These are phyloP conservation scores for Suillus subluteus DNA, from an alignment of 768 basidiomycete species.

Conservation along the genomic window DNA sequence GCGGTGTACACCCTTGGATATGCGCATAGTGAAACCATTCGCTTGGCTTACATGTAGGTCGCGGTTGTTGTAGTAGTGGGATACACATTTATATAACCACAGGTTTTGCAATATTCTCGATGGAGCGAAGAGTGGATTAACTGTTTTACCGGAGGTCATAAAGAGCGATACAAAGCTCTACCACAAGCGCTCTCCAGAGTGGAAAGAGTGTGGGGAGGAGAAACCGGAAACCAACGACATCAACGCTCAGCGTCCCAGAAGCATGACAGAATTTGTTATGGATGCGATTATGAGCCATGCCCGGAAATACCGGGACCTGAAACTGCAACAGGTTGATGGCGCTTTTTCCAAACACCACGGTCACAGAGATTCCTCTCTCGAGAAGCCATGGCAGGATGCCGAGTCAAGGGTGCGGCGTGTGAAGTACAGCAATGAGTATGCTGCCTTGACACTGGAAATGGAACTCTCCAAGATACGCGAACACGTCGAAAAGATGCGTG, in stretches of 20 bases:
- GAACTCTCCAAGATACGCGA: conserved; percentile 42
- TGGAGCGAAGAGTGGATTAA: conserved; percentile 61
- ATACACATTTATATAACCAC: background rate
- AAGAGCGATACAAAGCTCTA: conserved; percentile 31
- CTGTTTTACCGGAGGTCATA: conserved; percentile 40
- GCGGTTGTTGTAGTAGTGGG: conserved; percentile 1
- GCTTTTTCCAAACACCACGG: background rate
- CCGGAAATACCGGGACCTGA: conserved; percentile 8
- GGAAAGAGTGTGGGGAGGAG: conserved; percentile 23
- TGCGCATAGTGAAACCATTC: conserved; percentile 46
- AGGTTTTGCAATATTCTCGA: conserved; percentile 62
- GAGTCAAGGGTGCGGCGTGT: conserved; percentile 23
- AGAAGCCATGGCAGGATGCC: conserved; percentile 43
- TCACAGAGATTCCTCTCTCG: conserved; percentile 21
- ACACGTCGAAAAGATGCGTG: conserved; percentile 43
- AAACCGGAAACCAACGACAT: conserved; percentile 11
- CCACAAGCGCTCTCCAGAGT: conserved; percentile 30
- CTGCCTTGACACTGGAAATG: conserved; percentile 22
- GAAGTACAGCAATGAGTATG: conserved; percentile 18
- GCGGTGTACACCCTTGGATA: conserved; percentile 60
- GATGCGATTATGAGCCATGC: conserved; percentile 25
- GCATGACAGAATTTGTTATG: conserved; percentile 33
- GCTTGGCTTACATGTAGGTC: conserved; percentile 57
- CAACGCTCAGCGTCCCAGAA: conserved; percentile 14
- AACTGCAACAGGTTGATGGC: conserved; percentile 10